Conservation (phyloP, 371 early-diverging fungal genomes). For the Mucor circinelloides region DNA sequence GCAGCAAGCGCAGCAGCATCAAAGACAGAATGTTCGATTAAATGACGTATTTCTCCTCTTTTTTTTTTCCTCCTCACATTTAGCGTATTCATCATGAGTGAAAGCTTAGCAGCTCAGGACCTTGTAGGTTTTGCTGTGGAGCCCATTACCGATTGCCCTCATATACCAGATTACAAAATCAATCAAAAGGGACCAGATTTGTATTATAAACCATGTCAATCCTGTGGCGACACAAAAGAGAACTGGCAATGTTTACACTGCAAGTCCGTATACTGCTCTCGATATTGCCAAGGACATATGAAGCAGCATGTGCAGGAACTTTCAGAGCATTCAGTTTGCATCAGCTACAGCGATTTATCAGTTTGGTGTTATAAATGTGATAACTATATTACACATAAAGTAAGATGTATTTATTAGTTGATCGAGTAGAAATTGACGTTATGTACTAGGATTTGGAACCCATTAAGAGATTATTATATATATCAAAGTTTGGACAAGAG, state of each 20-base stretch:
- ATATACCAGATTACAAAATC: slow-evolving; percentile 18
- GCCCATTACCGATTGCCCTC: slow-evolving; percentile 28
- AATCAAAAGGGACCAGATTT: background rate
- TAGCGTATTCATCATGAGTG: background rate
- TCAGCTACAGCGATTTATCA: slow-evolving; percentile 35
- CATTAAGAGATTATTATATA: slow-evolving; percentile 18
- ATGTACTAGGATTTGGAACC: slow-evolving; percentile 14
- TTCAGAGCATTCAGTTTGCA: slow-evolving; percentile 23
- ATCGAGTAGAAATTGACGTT: background rate
- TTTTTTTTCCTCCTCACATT: background rate
- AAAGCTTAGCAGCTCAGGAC: background rate
- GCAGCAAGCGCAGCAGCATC: too few relatives aligned
- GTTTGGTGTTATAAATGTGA: slow-evolving; percentile 35
- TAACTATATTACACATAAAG: slow-evolving; percentile 26
- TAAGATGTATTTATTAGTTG: slow-evolving; percentile 4
- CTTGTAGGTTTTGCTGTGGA: slow-evolving; percentile 20
- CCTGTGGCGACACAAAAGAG: slow-evolving; percentile 22
- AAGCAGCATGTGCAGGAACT: slow-evolving; percentile 9
- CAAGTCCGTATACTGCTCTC: slow-evolving; percentile 21
- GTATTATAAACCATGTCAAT: slow-evolving; percentile 4
- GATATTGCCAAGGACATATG: slow-evolving; percentile 35
- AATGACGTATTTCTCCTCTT: background rate
- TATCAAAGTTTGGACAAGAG: slow-evolving; percentile 25
- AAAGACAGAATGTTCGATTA: too few relatives aligned
- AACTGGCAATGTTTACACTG: slow-evolving; percentile 40